Conservation (phyloP, 805 yeast genomes). For the Pichia exigua region DNA sequence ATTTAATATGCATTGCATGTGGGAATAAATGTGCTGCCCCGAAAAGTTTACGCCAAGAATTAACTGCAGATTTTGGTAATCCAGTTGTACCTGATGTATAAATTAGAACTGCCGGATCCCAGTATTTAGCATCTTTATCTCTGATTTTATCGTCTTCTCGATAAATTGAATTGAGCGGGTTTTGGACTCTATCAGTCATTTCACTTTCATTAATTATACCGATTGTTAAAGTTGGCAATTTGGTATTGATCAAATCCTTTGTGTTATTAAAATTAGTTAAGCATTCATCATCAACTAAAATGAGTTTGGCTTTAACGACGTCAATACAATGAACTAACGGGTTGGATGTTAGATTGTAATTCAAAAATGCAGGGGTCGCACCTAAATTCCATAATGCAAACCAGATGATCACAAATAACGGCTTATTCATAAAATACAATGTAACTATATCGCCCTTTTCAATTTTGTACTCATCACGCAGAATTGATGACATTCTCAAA, state of each 20-base stretch:
- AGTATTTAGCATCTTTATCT: conserved; percentile 49
- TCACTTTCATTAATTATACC: conserved; percentile 16
- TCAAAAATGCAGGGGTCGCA: conserved; percentile 79
- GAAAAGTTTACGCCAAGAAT: conserved; percentile 82
- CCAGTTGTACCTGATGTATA: conserved; percentile 96
- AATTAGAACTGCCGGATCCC: conserved; percentile 61
- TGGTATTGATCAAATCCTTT: conserved; percentile 27
- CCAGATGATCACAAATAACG: conserved; percentile 74
- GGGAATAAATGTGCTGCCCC: conserved; percentile 69
- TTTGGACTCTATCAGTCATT: conserved; percentile 10
- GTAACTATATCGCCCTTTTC: conserved; percentile 63
- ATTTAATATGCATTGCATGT: conserved; percentile 51
- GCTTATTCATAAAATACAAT: conserved; percentile 73
- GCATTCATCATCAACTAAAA: conserved; percentile 62
- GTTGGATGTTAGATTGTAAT: conserved; percentile 65
- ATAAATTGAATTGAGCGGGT: conserved; percentile 35
- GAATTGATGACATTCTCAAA: conserved; percentile 55
- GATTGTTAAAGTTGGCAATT: conserved; percentile 25
- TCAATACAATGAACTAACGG: conserved; percentile 76
- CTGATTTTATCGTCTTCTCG: conserved; percentile 52
- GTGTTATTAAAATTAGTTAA: conserved; percentile 39
- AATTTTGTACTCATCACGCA: conserved; percentile 57
- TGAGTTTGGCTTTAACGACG: conserved; percentile 53
- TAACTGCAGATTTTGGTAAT: conserved; percentile 85
- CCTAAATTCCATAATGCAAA: conserved; percentile 87